These are phyloP conservation scores for Rasamsonia emersonii DNA, from an alignment of 2,329 filamentous ascomycete species.

Conservation along the genomic window DNA sequence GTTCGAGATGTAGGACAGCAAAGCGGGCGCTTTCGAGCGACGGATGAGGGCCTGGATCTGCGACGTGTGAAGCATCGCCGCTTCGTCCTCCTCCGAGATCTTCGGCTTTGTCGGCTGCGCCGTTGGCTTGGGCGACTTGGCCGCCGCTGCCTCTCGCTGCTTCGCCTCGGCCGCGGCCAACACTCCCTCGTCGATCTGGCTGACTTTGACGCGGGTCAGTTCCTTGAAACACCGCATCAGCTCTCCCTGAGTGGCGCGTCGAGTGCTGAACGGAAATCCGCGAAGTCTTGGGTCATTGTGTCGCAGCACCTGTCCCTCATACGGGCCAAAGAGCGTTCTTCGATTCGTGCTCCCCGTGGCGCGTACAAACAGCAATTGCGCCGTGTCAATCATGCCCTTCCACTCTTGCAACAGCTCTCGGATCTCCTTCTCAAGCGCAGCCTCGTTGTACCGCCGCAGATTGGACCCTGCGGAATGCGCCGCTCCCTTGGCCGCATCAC, in stretches of 20 bases:
- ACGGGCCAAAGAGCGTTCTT: slow-evolving; percentile 79
- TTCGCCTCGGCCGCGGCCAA: slow-evolving; percentile 44
- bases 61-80: slow-evolving; percentile 70
- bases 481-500: slow-evolving; percentile 85
- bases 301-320: slow-evolving; percentile 76
- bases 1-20: slow-evolving; percentile 73
- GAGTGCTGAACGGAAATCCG: slow-evolving; percentile 87
- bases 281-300: slow-evolving; percentile 72
- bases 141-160: slow-evolving; percentile 30
- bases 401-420: slow-evolving; percentile 72
- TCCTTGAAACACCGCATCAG: slow-evolving; percentile 93
- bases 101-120: slow-evolving; percentile 45
- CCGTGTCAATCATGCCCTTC: slow-evolving; percentile 74
- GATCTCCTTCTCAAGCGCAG: slow-evolving; percentile 81
- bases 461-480: slow-evolving; percentile 90
- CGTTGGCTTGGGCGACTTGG: slow-evolving; percentile 22
- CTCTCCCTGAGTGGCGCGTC: slow-evolving; percentile 84
- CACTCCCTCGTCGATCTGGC: slow-evolving; percentile 62
- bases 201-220: slow-evolving; percentile 80
- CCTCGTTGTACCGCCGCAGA: slow-evolving; percentile 87
- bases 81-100: slow-evolving; percentile 74
- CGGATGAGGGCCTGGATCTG: slow-evolving; percentile 83
- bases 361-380: slow-evolving; percentile 78
- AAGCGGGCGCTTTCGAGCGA: slow-evolving; percentile 77
- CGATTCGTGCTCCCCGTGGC: slow-evolving; percentile 83